Conservation (phyloP, 2,329 filamentous ascomycete species). For the Aureobasidium sp. region DNA sequence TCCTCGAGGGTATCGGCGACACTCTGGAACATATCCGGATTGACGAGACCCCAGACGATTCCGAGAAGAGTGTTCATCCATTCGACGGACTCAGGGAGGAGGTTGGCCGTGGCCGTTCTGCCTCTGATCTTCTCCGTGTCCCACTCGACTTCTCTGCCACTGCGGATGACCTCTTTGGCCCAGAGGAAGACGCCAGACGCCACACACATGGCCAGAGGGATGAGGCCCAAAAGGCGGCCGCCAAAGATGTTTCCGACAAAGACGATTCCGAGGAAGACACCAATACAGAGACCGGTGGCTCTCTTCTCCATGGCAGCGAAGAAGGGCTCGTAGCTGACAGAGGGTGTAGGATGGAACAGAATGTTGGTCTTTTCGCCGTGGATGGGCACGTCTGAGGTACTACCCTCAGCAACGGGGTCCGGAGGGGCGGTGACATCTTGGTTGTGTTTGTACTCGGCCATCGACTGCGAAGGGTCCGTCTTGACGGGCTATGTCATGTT, state of each 20-base stretch:
- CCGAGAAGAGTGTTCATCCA: constrained; percentile 91
- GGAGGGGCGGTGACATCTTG: constrained; percentile 90
- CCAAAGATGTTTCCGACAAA: constrained; percentile 74
- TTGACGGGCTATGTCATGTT: constrained; percentile 48
- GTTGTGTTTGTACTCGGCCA: constrained; percentile 71
- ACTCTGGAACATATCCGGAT: constrained; percentile 89
- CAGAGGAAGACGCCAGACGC: constrained; percentile 77
- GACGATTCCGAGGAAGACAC: constrained; percentile 66
- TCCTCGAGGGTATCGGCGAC: constrained; percentile 92
- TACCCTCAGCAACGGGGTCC: constrained; percentile 71
- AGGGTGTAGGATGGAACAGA: constrained; percentile 89
- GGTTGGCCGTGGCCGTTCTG: constrained; percentile 74
- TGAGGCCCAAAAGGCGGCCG: constrained; percentile 65
- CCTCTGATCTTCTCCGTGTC: constrained; percentile 77
- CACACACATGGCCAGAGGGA: constrained; percentile 66
- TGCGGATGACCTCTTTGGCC: constrained; percentile 79
- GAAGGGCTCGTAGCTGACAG: constrained; percentile 83
- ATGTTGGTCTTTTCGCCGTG: constrained; percentile 95
- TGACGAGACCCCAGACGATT: constrained; percentile 83
- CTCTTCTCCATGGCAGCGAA: constrained; percentile 68
- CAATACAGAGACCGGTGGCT: constrained; percentile 62
- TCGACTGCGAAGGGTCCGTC: constrained; percentile 63
- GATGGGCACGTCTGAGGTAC: constrained; percentile 90
- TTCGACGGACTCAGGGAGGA: constrained; percentile 82
- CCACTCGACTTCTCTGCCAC: constrained; percentile 81